phyloP scores from a whole-genome alignment of 2,329 filamentous ascomycete species.

The Ceratocystis albifundus region DNA sequence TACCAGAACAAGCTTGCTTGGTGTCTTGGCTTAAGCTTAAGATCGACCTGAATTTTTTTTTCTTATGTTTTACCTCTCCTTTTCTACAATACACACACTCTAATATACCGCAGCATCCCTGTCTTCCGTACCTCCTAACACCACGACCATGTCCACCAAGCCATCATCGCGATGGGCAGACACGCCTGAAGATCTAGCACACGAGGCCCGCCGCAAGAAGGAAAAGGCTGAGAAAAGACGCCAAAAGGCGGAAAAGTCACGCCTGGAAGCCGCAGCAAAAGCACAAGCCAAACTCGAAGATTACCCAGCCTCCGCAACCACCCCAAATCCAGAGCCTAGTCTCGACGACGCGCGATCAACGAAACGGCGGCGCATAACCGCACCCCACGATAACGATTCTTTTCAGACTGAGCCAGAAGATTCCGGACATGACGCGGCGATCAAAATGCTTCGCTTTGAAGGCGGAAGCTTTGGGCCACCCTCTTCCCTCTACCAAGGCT shows the following conservation, averaged over 20 bases:
- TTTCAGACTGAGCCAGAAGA: slow-evolving; percentile 24
- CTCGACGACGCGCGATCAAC: slow-evolving; percentile 37
- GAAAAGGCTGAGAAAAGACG: slow-evolving; percentile 37
- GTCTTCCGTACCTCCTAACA: not conserved
- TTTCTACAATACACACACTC: not conserved
- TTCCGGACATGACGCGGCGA: slow-evolving; percentile 34
- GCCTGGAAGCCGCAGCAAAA: slow-evolving; percentile 59
- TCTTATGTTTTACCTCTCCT: not conserved
- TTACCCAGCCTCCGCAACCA: slow-evolving; percentile 27
- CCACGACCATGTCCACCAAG: slow-evolving; percentile 43
- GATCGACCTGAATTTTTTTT: not conserved
- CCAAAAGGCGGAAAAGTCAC: slow-evolving; percentile 84
- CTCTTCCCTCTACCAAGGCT: slow-evolving; percentile 67
- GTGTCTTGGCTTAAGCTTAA: not conserved
- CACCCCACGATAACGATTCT: slow-evolving; percentile 31
- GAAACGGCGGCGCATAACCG: slow-evolving; percentile 51
- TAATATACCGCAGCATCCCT: not conserved
- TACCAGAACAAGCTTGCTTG: not conserved
- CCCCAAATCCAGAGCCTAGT: slow-evolving; percentile 24
- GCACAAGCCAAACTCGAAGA: slow-evolving; percentile 24
- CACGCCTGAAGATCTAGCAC: slow-evolving; percentile 65
- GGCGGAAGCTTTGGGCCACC: slow-evolving; percentile 55
- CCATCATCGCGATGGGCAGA: slow-evolving; percentile 77
- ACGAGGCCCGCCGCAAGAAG: slow-evolving; percentile 46
- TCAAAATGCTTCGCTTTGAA: slow-evolving; percentile 56